Conservation (phyloP, 1,284 basidiomycete species). For the Rhizopogon hawkerae region DNA sequence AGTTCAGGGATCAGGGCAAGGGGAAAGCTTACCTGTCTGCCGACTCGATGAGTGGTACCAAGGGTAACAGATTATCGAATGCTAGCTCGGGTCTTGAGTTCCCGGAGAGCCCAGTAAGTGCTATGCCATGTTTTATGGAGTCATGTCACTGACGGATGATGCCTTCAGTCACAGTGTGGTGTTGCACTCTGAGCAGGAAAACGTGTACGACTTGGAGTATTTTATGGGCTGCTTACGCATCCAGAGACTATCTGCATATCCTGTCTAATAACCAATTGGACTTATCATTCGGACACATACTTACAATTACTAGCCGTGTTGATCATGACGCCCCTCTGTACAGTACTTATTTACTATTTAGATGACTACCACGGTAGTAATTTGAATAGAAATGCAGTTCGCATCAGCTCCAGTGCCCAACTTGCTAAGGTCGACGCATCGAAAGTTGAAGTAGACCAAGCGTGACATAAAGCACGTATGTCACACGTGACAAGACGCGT, state of each 20-base stretch:
- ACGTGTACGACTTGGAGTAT: neutral
- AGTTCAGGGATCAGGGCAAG: neutral
- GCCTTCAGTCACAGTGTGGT: slow-evolving; percentile 6
- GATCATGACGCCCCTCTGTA: too few species aligned
- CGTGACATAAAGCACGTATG: slow-evolving; percentile 12
- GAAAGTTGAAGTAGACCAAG: neutral
- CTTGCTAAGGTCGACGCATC: too few species aligned
- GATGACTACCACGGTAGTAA: neutral
- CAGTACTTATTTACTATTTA: too few species aligned
- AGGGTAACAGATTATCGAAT: slow-evolving; percentile 5
- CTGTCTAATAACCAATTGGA: neutral
- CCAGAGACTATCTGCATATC: neutral
- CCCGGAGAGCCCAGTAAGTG: slow-evolving; percentile 5
- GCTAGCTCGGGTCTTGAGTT: slow-evolving; percentile 2
- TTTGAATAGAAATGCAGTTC: neutral
- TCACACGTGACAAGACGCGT: slow-evolving; percentile 19
- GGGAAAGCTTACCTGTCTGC: neutral
- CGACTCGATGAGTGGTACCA: neutral
- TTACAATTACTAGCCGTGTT: too few species aligned
- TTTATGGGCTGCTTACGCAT: neutral
- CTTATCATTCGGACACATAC: neutral
- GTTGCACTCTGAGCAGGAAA: slow-evolving; percentile 2
- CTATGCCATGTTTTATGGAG: neutral
- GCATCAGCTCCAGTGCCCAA: neutral
- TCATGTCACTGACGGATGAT: neutral